Base-by-base conservation (phyloP, 2,329 filamentous ascomycete genomes). In the Aspergillus sp. region DNA sequence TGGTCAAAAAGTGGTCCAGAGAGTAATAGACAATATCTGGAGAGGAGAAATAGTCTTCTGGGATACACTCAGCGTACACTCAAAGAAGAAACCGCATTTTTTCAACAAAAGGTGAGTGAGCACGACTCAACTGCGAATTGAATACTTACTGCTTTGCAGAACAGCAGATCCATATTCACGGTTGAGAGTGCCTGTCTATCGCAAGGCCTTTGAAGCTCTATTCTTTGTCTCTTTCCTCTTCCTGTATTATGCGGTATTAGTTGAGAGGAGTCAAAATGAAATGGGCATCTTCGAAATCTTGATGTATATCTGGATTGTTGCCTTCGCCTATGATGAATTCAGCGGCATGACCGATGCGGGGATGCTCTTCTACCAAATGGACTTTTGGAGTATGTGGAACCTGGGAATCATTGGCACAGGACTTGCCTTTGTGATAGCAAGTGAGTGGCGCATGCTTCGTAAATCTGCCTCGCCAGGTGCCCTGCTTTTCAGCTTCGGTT, bases 311-410 rank as follows among this genome's bases (percentile, higher is more conserved):
- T 95, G 89, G 86, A 85, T 95, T 54, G 82, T 83, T 5, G 86
- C 88, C 6, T 95, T 95, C 69, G 82, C 86, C 33, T 94, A 93
- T 59, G 90, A 95, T 54, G 90, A 90, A 66, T 73, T 93, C 45
- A 86, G 85, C 56, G 88, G 94, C 57, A 89, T 88, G 70, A 77
- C 82, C 41, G 89, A 96, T 69, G 89, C 90, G 1, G 90, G 90
- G 0, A 84, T 88, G 29, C 79, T 90, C 32, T 94, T 95, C 58
- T 94, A 94, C 59, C 80, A 85, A 5, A 82, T 85, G 7, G 88
- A 93, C 57, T 83, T 94, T 40, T 93, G 86, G 88, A 88, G 86
- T 51, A 60, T 85, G 34, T 88, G 85, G 69, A 82, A 83, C 59
- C 68, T 88, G 61, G 77, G 79, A 48, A 91, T 91, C 64, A 89